phyloP scores from a whole-genome alignment of 2,329 filamentous ascomycete species.

The Aspergillus tubingensis region DNA sequence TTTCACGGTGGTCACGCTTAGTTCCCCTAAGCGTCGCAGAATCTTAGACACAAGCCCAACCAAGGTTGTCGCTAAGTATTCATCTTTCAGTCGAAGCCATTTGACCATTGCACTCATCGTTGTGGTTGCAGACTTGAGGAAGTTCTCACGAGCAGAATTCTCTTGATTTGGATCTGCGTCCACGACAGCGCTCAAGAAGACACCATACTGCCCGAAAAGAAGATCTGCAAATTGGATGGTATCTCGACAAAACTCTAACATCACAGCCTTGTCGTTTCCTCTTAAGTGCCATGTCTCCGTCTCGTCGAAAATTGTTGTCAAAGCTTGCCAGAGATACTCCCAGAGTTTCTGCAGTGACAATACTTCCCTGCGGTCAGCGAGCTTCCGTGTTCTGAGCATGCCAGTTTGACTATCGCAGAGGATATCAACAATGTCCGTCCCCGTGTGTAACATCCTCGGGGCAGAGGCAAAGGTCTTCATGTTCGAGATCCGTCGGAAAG shows the following conservation, averaged over 20 bases:
- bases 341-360: constrained; percentile 75
- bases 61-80: constrained; percentile 78
- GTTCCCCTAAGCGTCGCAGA: constrained; percentile 75
- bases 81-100: constrained; percentile 88
- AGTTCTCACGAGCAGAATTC: constrained; percentile 49
- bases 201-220: constrained; percentile 79
- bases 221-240: constrained; percentile 91
- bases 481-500: constrained; percentile 57
- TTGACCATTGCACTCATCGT: constrained; percentile 72
- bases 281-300: constrained; percentile 79
- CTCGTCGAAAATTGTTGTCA: constrained; percentile 77
- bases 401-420: constrained; percentile 66
- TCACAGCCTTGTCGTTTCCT: constrained; percentile 68
- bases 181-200: constrained; percentile 72
- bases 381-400: constrained; percentile 58
- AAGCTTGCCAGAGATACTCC: constrained; percentile 77
- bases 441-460: constrained; percentile 62
- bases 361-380: constrained; percentile 62
- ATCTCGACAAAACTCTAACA: constrained; percentile 93
- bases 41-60: constrained; percentile 84
- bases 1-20: constrained; percentile 68
- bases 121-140: constrained; percentile 65
- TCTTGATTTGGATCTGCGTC: constrained; percentile 45
- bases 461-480: constrained; percentile 62
- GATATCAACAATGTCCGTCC: constrained; percentile 63